phyloP scores from a whole-genome alignment of 225 moss, liverwort and hornwort genomes.

The Climacium dendroides region DNA sequence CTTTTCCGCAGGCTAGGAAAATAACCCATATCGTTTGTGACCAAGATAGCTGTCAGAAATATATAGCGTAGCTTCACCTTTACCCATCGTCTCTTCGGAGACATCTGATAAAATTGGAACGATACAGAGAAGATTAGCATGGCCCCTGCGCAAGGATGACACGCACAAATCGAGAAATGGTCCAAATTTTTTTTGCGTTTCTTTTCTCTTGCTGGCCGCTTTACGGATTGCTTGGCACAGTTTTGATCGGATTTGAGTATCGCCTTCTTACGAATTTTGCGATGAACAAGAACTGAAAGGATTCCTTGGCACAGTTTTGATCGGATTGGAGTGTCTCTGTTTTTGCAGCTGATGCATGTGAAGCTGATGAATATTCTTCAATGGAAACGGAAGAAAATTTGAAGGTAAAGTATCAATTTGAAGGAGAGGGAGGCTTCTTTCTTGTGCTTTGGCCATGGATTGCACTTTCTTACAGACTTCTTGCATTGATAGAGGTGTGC shows the following conservation, averaged over 20 bases:
- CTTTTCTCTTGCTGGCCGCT: not conserved
- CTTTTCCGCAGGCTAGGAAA: too few species aligned
- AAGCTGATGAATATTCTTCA: not conserved
- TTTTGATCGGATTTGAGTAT: not conserved
- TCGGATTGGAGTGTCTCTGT: not conserved
- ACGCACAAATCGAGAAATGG: slow-evolving; percentile 64
- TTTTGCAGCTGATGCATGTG: not conserved
- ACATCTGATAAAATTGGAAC: not conserved
- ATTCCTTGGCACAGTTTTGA: not conserved
- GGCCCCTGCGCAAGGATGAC: slow-evolving; percentile 47
- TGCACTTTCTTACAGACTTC: not conserved
- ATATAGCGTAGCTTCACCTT: fast-evolving
- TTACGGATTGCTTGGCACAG: not conserved
- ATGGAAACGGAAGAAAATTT: not conserved
- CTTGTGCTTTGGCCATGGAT: not conserved
- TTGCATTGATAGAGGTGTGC: not conserved
- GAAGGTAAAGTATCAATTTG: too few species aligned
- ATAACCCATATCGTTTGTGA: not conserved
- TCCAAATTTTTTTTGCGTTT: slow-evolving; percentile 27
- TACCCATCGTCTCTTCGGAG: not conserved
- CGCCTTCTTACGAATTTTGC: not conserved
- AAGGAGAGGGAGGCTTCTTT: not conserved
- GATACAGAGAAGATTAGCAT: slow-evolving; percentile 85
- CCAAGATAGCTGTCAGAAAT: fast-evolving
- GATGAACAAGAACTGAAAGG: too few species aligned